These are phyloP conservation scores for Hypomyces perniciosus DNA, from an alignment of 2,329 filamentous ascomycete species.

Conservation along the genomic window DNA sequence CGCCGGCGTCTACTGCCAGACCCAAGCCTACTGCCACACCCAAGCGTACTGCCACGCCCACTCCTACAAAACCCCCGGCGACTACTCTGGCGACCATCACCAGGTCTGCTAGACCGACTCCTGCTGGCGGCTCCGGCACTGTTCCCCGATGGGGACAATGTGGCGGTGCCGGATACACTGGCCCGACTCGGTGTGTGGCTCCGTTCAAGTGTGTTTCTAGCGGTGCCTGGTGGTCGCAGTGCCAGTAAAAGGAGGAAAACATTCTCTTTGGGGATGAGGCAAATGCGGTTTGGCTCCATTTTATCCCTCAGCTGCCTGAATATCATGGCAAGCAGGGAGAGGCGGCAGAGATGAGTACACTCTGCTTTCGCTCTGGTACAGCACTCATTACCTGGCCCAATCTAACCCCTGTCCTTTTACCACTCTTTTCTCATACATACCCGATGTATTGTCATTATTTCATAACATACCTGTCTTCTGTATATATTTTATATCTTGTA, in stretches of 20 bases:
- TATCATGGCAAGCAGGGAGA: too few relatives aligned
- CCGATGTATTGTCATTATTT: too few relatives aligned
- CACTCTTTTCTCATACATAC: too few relatives aligned
- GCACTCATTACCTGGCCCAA: too few relatives aligned
- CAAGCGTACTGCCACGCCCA: neutral
- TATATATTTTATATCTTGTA: too few relatives aligned
- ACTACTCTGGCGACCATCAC: conserved; percentile 4
- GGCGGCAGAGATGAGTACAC: too few relatives aligned
- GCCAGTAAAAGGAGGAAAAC: conserved; percentile 9
- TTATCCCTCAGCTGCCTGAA: too few relatives aligned
- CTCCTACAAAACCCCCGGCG: neutral
- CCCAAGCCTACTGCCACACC: neutral
- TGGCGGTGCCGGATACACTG: conserved; percentile 18
- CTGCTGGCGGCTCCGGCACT: conserved; percentile 5
- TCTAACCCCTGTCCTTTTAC: too few relatives aligned
- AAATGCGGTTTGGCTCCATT: too few relatives aligned
- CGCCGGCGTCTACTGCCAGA: neutral
- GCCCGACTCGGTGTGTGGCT: conserved; percentile 18
- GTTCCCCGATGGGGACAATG: conserved; percentile 21
- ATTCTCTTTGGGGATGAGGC: too few relatives aligned
- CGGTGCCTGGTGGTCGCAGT: conserved; percentile 18
- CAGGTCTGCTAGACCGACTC: neutral
- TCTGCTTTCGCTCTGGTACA: too few relatives aligned
- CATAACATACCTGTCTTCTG: too few relatives aligned
- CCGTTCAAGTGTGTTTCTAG: conserved; percentile 16